phyloP scores from a whole-genome alignment of 176 grass and related monocot genomes.

The Lolium multiflorum region DNA sequence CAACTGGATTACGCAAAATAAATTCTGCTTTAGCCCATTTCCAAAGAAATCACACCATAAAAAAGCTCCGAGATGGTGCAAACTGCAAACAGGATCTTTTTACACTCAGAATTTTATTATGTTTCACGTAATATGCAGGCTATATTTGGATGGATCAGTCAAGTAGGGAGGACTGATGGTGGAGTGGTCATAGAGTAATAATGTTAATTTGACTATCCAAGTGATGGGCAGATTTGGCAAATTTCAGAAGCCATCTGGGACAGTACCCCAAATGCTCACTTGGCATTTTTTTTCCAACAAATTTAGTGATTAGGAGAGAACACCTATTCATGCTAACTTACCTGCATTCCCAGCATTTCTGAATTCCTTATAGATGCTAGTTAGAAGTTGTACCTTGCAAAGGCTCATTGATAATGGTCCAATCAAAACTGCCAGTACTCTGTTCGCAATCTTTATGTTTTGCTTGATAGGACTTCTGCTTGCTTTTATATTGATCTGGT shows the following conservation, averaged over 20 bases:
- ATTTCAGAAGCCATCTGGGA: constrained; percentile 21
- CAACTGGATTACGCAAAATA: constrained; percentile 16
- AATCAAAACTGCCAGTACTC: constrained; percentile 62
- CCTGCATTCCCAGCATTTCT: not conserved
- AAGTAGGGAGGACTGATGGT: not conserved
- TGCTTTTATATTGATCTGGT: constrained; percentile 86
- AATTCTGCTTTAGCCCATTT: not conserved
- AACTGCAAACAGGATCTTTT: not conserved
- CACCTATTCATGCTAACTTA: not conserved
- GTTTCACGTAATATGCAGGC: not conserved
- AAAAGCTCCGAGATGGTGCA: not conserved
- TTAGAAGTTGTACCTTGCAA: constrained; percentile 71
- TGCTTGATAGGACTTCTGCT: constrained; percentile 64
- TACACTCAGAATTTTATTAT: not conserved
- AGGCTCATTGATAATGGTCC: constrained; percentile 66
- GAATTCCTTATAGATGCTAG: not conserved
- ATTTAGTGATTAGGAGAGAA: not conserved
- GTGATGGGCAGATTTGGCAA: not conserved
- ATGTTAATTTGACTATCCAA: not conserved
- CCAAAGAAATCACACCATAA: not conserved
- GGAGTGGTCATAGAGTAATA: not conserved
- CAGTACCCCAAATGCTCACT: not conserved
- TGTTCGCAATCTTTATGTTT: constrained; percentile 60
- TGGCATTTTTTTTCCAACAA: not conserved
- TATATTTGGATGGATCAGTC: not conserved